Base-by-base conservation (phyloP, 176 grass and related monocot species). In the Triticum monococcum region DNA sequence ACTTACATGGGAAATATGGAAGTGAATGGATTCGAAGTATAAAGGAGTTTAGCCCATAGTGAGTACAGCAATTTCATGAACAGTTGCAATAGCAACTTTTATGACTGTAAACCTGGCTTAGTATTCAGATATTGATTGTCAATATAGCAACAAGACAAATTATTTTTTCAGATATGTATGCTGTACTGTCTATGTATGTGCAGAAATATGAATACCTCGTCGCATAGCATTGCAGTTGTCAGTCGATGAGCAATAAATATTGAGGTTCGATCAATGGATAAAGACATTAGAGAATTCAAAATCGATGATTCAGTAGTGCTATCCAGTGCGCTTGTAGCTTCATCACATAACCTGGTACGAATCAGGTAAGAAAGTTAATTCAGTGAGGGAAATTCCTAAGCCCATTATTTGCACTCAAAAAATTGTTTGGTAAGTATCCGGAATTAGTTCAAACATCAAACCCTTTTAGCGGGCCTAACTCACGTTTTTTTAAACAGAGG, bases 241-340 rank as follows among this genome's bases (percentile, higher is more conserved):
- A 99, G 97, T 38, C 94, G 92, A 87, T 99, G 97, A 88, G 97
- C 97, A 16, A 93, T 90, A 84, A 99, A 96, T 76, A 96, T 87
- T 16, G 94, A 96, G 70, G 97, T 94, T 38, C 97, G 82, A 75
- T 92, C 85, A 9, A 48, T 43, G 0, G 97, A 91, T 79, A 99
- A 88, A 78, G 84, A 90, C 84, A 89, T 99, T 35, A 99, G 64
- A 66, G 94, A 93, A 89, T 81, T 96, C 79, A 99, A 86, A 86
- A 99, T 99, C 81, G 90, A 93, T 0, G 94, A 94, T 92, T 99
- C 94, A 24, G 97, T 99, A 62, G 92, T 99, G 72, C 97, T 96
- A 88, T 99, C 97, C 92, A 99, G 97, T 26, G 97, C 94, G 30
- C 97, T 96, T 28, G 97, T 99, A 69, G 97, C 97, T 94, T 99